Evolutionary conservation across 768 basidiomycete species (phyloP).

Genomic region (Mycena haematopus): DNA sequence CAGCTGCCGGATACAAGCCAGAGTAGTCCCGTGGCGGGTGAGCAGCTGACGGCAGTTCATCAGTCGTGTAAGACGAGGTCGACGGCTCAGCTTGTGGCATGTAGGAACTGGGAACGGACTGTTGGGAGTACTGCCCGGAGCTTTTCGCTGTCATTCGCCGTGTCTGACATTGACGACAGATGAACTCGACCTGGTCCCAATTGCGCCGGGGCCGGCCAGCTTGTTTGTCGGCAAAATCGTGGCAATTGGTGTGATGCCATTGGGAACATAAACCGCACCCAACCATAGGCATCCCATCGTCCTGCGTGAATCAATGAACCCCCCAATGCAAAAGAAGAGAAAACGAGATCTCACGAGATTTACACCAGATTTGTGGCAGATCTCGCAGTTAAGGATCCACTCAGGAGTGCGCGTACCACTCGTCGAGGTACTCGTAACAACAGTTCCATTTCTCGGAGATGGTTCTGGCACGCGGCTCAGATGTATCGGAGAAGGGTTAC

Average conservation of each 20-base stretch:
- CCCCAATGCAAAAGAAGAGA: not conserved
- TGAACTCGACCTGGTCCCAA: slow-evolving; percentile 88
- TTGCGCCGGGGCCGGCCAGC: slow-evolving; percentile 73
- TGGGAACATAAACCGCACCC: slow-evolving; percentile 82
- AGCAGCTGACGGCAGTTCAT: not conserved
- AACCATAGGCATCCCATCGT: slow-evolving; percentile 80
- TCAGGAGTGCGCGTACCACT: slow-evolving; percentile 64
- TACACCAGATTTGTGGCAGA: slow-evolving; percentile 74
- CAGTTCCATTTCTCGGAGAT: slow-evolving; percentile 28
- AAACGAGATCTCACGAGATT: slow-evolving; percentile 64
- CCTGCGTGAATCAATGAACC: slow-evolving; percentile 49
- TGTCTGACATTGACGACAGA: slow-evolving; percentile 66
- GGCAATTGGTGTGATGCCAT: slow-evolving; percentile 92
- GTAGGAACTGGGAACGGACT: not conserved
- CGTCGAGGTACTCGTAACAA: slow-evolving; percentile 32
- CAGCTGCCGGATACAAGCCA: slow-evolving; percentile 11
- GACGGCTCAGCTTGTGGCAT: not conserved
- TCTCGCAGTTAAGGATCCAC: slow-evolving; percentile 90
- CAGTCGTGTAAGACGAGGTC: slow-evolving; percentile 10
- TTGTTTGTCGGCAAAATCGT: slow-evolving; percentile 71
- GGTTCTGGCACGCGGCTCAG: slow-evolving; percentile 20
- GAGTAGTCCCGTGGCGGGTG: slow-evolving; percentile 6
- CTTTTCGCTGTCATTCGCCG: slow-evolving; percentile 19
- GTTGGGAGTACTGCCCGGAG: slow-evolving; percentile 7
- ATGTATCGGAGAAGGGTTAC: slow-evolving; percentile 24